Evolutionary conservation across 257 asterid species (phyloP), one percentile per base, ranked within the genome.

Genomic region (Verbascum thapsus): DNA sequence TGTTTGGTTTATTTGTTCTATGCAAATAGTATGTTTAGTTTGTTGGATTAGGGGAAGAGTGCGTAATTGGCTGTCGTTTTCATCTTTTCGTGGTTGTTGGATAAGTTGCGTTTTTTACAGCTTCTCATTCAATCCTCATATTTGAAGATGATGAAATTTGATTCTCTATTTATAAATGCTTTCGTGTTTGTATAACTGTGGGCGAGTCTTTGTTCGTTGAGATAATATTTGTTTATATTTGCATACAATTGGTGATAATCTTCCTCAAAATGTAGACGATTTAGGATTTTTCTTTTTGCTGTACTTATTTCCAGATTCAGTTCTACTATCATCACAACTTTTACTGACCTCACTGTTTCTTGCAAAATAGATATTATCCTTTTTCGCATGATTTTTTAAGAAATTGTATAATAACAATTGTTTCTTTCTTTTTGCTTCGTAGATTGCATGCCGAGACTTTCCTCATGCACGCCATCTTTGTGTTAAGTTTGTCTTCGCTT

Each of bases 361-460:
- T 61, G 20, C 49, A 11, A 38, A 53, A n/a, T n/a, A n/a, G n/a
- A n/a, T n/a, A n/a, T n/a, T n/a, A n/a, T n/a, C n/a, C 20, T n/a
- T n/a, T 26, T 26, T 26, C 3, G 32, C 39, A 70, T 66, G 57
- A 53, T 52, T 48, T 56, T 19, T n/a, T n/a, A 26, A 13, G 44
- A 50, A 68, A 50, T n/a, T 58, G 30, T 37, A 49, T 70, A 53
- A 26, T 1, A 26, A 1, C 26, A 48, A 35, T 49, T 30, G 52
- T 22, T 63, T 39, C 41, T 61, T 70, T 69, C 45, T 50, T 47
- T 43, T 26, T 52, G 67, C 76, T 74, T 42, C 43, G 9, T 54
- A 82, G 97, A 85, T 92, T 66, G 99, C 99, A 11, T 89, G 96
- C 72, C 77, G 99, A 78, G 99, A 92, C 78, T 92, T 83, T 67